Evolutionary conservation across 306 rosid genomes (phyloP), one percentile per base, ranked within the genome.

Genomic region (Carpinus viminea): DNA sequence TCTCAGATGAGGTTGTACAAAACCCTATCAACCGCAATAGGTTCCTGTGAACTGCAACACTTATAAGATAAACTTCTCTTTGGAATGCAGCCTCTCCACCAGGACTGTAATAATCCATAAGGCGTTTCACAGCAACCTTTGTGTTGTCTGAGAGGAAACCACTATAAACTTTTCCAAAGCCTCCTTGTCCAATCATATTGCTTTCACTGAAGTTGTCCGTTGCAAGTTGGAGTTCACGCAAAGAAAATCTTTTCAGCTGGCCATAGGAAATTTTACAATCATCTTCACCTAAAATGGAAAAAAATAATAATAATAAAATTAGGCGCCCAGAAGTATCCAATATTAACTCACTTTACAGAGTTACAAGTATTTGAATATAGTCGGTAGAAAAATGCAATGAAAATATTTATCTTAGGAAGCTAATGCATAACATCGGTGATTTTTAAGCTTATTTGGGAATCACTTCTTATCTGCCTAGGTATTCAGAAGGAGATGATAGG

Each of bases 131-230:
- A 17, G 98, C 98, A 18, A 95, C 81, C 81, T 85, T 83, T 57
- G 91, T 90, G 56, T 80, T 79, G 84, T 92, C 93, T 45, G 86
- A 78, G 81, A 95, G 98, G 48, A 88, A 69, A 56, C 98, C 98
- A 87, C 75, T 95, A 81, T 92, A 95, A 70, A 95, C 98, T 87
- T 89, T 95, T 74, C 98, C 98, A 83, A 95, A 95, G 7, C 98
- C 98, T 75, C 98, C 98, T 54, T 95, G 97, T 26, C 98, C 98
- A 55, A 95, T 95, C n/a, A 95, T 81, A 83, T 87, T 91, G 84
- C 85, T 83, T 71, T 92, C 97, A 52, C 90, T 76, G 73, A 92
- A 95, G 76, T 90, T 91, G 34, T 87, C 91, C 9, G 98, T 95
- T 53, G 98, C 98, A 52, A 86, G 65, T 74, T 91, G 98, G 70